Evolutionary conservation across 2,329 filamentous ascomycete genomes (phyloP).

Genomic region (Colletotrichum sp.): DNA sequence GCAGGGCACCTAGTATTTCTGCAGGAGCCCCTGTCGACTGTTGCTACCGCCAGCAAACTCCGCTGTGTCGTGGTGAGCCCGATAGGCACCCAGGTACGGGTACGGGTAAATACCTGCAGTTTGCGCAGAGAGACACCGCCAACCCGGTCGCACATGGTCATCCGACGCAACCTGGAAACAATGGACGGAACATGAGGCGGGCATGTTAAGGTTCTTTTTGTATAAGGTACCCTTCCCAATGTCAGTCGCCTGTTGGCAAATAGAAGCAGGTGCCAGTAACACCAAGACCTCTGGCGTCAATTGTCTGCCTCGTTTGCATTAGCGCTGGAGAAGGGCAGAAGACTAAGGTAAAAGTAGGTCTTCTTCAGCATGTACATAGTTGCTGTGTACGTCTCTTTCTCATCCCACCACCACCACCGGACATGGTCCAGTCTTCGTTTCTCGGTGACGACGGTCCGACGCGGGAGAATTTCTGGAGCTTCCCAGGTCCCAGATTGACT

Average conservation of each 20-base stretch:
- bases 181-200: not conserved
- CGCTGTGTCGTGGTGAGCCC: not conserved
- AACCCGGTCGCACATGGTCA: not conserved
- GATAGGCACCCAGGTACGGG: not conserved
- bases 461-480: slow-evolving; percentile 44
- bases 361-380: not conserved
- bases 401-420: slow-evolving; percentile 1
- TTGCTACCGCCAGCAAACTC: not conserved
- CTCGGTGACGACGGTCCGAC: slow-evolving; percentile 61
- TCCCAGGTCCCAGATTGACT: slow-evolving; percentile 24
- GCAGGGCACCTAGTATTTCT: not conserved
- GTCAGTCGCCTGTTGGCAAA: not conserved
- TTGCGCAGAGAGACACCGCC: not conserved
- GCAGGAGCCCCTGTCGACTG: not conserved
- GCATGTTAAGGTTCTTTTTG: not conserved
- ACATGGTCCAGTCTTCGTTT: slow-evolving; percentile 37
- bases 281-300: not conserved
- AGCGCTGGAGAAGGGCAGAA: not conserved
- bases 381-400: not conserved
- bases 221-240: not conserved
- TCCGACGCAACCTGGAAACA: not conserved
- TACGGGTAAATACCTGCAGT: not conserved
- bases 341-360: not conserved
- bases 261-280: not conserved
- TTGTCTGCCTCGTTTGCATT: not conserved